These are phyloP conservation scores for Achaetomiella virescens DNA, from an alignment of 495 filamentous ascomycete species.

Conservation along the genomic window DNA sequence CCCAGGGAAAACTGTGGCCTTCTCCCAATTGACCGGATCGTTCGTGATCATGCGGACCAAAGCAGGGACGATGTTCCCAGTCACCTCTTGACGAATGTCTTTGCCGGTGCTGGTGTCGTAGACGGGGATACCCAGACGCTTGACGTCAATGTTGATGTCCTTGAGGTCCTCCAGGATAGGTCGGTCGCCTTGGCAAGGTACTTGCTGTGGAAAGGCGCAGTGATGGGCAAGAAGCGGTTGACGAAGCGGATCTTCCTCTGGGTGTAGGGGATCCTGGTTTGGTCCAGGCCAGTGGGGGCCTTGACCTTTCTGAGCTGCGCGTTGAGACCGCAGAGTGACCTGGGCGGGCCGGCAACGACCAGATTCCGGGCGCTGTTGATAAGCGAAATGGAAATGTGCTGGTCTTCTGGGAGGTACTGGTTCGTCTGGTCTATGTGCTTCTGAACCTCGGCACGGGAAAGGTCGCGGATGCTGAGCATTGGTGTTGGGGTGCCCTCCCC, in stretches of 20 bases:
- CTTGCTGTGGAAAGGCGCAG: slow-evolving; percentile 94
- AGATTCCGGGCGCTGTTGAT: slow-evolving; percentile 95
- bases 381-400: slow-evolving; percentile 90
- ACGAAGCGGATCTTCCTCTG: slow-evolving; percentile 94
- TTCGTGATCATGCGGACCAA: slow-evolving; percentile 90
- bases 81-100: slow-evolving; percentile 60
- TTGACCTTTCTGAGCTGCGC: slow-evolving; percentile 91
- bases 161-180: slow-evolving; percentile 82
- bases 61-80: slow-evolving; percentile 66
- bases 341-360: slow-evolving; percentile 92
- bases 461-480: slow-evolving; percentile 95
- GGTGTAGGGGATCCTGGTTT: slow-evolving; percentile 89
- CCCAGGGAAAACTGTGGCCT: slow-evolving; percentile 77
- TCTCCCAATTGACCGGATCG: slow-evolving; percentile 90
- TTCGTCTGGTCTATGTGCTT: slow-evolving; percentile 95
- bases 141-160: slow-evolving; percentile 63
- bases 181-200: slow-evolving; percentile 76
- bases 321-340: slow-evolving; percentile 93
- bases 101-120: slow-evolving; percentile 81
- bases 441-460: slow-evolving; percentile 77
- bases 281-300: slow-evolving; percentile 91
- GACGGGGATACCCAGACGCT: slow-evolving; percentile 69
- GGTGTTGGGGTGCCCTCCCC: slow-evolving; percentile 92
- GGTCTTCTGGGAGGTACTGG: slow-evolving; percentile 83
- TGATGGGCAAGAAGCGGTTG: slow-evolving; percentile 95